A percentile compares a stretch with the other conserved stretches of the same genome.
Conservation (phyloP, 345 rosid species). For the Brassica nigra region DNA sequence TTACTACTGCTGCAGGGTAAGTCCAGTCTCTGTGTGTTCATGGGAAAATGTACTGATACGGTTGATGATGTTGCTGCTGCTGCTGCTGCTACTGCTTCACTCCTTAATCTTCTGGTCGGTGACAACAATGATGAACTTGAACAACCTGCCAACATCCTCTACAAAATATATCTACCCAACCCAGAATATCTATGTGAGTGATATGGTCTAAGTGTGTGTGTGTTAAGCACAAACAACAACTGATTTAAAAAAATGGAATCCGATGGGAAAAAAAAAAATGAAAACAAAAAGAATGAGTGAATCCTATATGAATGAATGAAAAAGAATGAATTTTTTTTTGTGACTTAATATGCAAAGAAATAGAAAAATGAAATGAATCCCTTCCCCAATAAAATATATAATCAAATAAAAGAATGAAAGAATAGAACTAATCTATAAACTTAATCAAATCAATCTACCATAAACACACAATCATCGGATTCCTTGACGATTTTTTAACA, state of each 20-base stretch:
- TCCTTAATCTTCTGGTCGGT: constrained; percentile 97
- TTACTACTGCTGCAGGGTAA: constrained; percentile 66
- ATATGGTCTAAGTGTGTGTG: constrained; percentile 23
- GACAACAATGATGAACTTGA: constrained; percentile 96
- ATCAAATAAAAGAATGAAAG: constrained; percentile 75
- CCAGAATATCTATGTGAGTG: constrained; percentile 40
- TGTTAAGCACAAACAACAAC: constrained; percentile 13
- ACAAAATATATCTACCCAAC: constrained; percentile 56
- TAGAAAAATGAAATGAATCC: constrained; percentile 23
- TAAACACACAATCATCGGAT: constrained; percentile 87
- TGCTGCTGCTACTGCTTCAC: constrained; percentile 77
- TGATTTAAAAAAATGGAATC: constrained; percentile 56
- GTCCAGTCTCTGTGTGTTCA: constrained; percentile 98
- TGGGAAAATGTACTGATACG: constrained; percentile 57
- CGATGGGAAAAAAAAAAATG: constrained; percentile 55
- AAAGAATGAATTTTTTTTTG: neutral
- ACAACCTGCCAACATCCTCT: constrained; percentile 99
- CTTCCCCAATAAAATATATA: constrained; percentile 41
- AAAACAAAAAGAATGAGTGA: constrained; percentile 22
- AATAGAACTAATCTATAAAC: constrained; percentile 49
- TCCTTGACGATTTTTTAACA: constrained; percentile 52
- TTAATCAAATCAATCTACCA: constrained; percentile 50
- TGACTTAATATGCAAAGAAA: constrained; percentile 32
- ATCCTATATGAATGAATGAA: neutral
- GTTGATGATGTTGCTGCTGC: constrained; percentile 28